Evolutionary conservation across 2,329 filamentous ascomycete species (phyloP).

Genomic region (Fusarium hainanense): DNA sequence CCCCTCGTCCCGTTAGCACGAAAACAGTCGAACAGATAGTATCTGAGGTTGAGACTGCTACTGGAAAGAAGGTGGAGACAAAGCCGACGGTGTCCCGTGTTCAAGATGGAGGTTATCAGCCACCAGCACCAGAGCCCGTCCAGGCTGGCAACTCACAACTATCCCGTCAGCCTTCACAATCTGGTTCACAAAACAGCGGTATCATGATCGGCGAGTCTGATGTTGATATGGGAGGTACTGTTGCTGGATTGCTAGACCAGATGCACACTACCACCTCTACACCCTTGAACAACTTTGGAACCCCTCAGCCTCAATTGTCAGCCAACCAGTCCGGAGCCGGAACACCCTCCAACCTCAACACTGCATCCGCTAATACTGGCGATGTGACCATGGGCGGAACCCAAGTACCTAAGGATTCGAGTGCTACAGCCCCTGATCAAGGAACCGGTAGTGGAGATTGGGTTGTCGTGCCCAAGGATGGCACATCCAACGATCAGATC

Average conservation of each 20-base stretch:
- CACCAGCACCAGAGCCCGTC: conserved; percentile 63
- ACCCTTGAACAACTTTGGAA: conserved; percentile 68
- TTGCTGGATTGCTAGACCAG: conserved; percentile 73
- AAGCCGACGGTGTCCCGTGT: conserved; percentile 76
- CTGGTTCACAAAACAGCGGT: conserved; percentile 66
- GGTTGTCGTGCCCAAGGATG: conserved; percentile 78
- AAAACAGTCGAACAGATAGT: conserved; percentile 78
- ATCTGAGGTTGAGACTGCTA: conserved; percentile 75
- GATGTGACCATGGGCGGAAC: conserved; percentile 67
- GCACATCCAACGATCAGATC: conserved; percentile 54
- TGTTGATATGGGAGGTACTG: conserved; percentile 73
- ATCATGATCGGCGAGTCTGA: conserved; percentile 69
- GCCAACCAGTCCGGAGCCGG: conserved; percentile 65
- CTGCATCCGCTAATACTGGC: conserved; percentile 54
- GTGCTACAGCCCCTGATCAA: conserved; percentile 59
- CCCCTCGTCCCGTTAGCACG: conserved; percentile 52
- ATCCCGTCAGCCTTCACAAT: conserved; percentile 66
- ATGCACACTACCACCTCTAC: conserved; percentile 73
- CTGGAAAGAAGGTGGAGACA: conserved; percentile 73
- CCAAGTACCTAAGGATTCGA: conserved; percentile 50
- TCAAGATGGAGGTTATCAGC: conserved; percentile 81
- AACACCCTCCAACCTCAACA: conserved; percentile 64
- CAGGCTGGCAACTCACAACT: conserved; percentile 51
- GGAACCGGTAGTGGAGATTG: conserved; percentile 72
- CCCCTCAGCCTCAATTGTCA: conserved; percentile 70